Evolutionary conservation across 1,284 basidiomycete genomes (phyloP), one percentile per base, ranked within the genome.

Genomic region (Ganoderma multipileum): DNA sequence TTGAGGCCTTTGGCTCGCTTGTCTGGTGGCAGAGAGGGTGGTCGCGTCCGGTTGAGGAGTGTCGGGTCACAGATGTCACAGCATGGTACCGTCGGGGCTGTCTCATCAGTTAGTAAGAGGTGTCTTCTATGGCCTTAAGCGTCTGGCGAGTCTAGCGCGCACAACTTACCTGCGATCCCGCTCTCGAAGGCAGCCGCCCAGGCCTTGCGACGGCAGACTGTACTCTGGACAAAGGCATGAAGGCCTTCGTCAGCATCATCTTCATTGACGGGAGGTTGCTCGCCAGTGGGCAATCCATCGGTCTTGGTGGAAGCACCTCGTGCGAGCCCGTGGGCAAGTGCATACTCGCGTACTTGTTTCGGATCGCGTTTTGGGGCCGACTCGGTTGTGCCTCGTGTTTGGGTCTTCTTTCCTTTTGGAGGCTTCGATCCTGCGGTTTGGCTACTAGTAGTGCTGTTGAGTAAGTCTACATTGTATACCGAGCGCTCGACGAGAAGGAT

Each of bases 401-500:
- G 3, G 1, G 23, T 23, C 14, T 52, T 52, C 9, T 23, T 52
- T 1, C n/a, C 9, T 52, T 28, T 52, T 23, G 47, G 3, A 1
- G n/a, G n/a, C 47, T 23, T 26, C 5, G 47, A 52, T 2, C 16
- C 41, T 6, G 39, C 9, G 11, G 14, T n/a, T n/a, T n/a, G n/a
- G n/a, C n/a, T n/a, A n/a, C n/a, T n/a, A n/a, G 12, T 41, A 2
- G 47, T 50, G 12, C 2, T 4, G 30, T 26, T 54, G 33, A 36
- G 57, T 2, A 71, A 36, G 23, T 67, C 55, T 12, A 58, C 33
- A 1, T 36, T 63, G 47, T 73, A 75, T n/a, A n/a, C n/a, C n/a
- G n/a, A 0, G 73, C 72, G 0, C 58, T 77, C 76, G 0, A 75
- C 76, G 1, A 78, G 69, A 0, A 78, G 71, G 0, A 77, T 68